Evolutionary conservation across 257 asterid species (phyloP), one percentile per base, ranked within the genome.

Genomic region (Solanum gracilifrons): DNA sequence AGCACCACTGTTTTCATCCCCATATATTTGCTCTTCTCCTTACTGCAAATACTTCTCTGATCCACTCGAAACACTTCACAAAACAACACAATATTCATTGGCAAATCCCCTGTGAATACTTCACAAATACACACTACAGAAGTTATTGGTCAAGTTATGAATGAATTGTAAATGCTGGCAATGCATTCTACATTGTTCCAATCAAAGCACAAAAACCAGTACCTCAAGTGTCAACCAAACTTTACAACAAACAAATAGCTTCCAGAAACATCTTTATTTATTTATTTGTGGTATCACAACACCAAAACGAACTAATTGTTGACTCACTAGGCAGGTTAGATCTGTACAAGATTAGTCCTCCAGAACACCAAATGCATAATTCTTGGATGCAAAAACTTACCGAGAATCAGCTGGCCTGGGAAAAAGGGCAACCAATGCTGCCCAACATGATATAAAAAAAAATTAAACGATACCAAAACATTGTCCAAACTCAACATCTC

Each of bases 351-450:
- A 29, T 46, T 25, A 31, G 66, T 46, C 41, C 84, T 46, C 27
- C 60, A 29, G 41, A 29, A 46, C 29, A 80, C 66, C 37, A 16
- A 29, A 48, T 10, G 25, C 68, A 29, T 46, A 90, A 77, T 13
- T 86, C 93, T 35, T 86, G 80, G 15, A 41, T 32, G 60, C 29
- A 88, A 90, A 89, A 89, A 85, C 87, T 69, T 86, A 33, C 9
- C 51, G 91, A 88, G 91, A 89, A 91, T 48, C 60, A 88, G 83
- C 90, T 82, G 7, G 31, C 58, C 60, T 79, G 16, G 35, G 85
- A 29, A 31, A 77, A 16, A 10, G 39, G 18, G 85, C 39, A 80
- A 27, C 66, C 32, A 39, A 32, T 66, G 9, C 51, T 18, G 18
- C n/a, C 4, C 64, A 69, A 64, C 37, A 36, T n/a, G 23, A 82